Evolutionary conservation across 805 yeast genomes (phyloP).

Genomic region (Hanseniaspora vineae): DNA sequence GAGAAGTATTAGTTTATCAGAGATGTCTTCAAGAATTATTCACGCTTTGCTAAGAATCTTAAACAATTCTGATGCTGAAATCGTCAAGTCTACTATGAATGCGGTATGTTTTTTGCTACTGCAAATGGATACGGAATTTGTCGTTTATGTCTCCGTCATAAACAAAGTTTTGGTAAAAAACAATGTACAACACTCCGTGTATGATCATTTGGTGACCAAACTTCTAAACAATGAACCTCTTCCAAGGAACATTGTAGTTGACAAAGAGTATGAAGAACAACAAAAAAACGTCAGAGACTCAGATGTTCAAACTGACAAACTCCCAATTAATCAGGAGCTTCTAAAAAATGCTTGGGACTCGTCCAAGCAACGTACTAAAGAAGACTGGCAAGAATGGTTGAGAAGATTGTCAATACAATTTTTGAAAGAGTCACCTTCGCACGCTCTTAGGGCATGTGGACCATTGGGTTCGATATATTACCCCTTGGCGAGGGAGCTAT

Average conservation of each 20-base stretch:
- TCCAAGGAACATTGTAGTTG: conserved; percentile 62
- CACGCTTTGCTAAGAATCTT: conserved; percentile 75
- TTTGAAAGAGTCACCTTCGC: conserved; percentile 86
- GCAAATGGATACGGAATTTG: conserved; percentile 76
- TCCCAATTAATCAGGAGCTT: conserved; percentile 53
- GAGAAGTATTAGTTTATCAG: conserved; percentile 57
- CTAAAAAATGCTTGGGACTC: conserved; percentile 87
- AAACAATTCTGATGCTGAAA: conserved; percentile 35
- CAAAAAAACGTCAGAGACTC: conserved; percentile 28
- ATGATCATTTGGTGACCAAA: conserved; percentile 71
- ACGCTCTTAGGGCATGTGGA: conserved; percentile 86
- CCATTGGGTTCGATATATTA: conserved; percentile 75
- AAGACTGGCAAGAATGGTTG: conserved; percentile 98
- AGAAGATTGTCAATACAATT: conserved; percentile 74
- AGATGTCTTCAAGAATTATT: conserved; percentile 80
- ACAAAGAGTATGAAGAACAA: conserved; percentile 39
- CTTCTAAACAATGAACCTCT: conserved; percentile 74
- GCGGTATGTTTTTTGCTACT: conserved; percentile 63
- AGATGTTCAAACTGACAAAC: conserved; percentile 57
- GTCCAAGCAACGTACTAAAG: conserved; percentile 74
- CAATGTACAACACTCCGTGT: conserved; percentile 56
- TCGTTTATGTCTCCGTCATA: conserved; percentile 75
- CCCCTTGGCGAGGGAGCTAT: conserved; percentile 79
- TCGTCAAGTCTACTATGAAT: conserved; percentile 55
- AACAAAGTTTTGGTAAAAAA: conserved; percentile 50